These are phyloP conservation scores for Pichia cephalocereana DNA, from an alignment of 805 yeast genomes.

Conservation along the genomic window DNA sequence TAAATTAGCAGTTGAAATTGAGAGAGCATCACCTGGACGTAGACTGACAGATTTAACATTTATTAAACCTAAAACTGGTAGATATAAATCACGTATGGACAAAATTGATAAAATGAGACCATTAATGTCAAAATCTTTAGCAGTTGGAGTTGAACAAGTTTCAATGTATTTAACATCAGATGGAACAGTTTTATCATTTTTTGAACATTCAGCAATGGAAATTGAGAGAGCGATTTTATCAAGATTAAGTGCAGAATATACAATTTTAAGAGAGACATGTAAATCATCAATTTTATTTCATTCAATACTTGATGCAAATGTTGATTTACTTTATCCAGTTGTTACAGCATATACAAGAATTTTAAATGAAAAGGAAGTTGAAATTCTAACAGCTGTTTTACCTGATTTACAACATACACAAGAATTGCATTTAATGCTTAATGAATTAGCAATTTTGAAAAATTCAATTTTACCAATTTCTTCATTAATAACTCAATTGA, in stretches of 20 bases:
- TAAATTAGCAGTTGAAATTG: conserved; percentile 2
- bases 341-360: conserved; percentile 41
- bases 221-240: conserved; percentile 43
- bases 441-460: conserved; percentile 41
- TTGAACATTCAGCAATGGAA: conserved; percentile 47
- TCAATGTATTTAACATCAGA: conserved; percentile 38
- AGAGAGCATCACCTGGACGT: conserved; percentile 19
- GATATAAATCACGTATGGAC: conserved; percentile 16
- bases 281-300: conserved; percentile 46
- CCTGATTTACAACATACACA: conserved; percentile 45
- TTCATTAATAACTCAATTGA: conserved; percentile 36
- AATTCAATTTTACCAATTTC: conserved; percentile 40
- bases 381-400: conserved; percentile 31
- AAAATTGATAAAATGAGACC: conserved; percentile 36
- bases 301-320: conserved; percentile 44
- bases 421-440: conserved; percentile 43
- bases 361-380: conserved; percentile 41
- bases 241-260: conserved; percentile 35
- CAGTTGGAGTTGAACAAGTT: conserved; percentile 48
- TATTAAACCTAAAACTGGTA: conserved; percentile 8
- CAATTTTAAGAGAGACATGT: conserved; percentile 40
- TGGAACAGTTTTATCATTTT: conserved; percentile 43
- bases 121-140: conserved; percentile 31
- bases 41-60: conserved; percentile 27
- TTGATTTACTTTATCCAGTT: conserved; percentile 46